Evolutionary conservation across 2,329 filamentous ascomycete species (phyloP), one percentile per base, ranked within the genome.

Genomic region (Penicillium sumatraense): DNA sequence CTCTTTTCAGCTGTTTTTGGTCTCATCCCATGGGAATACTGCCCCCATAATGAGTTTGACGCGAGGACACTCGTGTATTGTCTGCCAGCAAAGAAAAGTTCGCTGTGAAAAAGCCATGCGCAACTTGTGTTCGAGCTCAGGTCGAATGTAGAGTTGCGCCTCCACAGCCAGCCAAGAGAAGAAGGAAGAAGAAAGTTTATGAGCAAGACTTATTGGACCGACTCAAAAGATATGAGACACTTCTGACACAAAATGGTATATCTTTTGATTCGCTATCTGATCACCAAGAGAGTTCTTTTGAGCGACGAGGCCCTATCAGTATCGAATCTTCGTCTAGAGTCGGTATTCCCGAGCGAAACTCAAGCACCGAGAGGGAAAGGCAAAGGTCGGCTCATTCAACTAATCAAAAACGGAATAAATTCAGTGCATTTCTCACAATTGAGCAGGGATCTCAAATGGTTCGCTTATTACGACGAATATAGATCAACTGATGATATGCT

Each of bases 41-140:
- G 14, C 20, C 11, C 3, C 11, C 5, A 38, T 2, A 11, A 57
- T 54, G 55, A 57, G 50, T 21, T 36, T 54, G 33, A 52, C 56
- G 14, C 53, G 58, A 44, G 58, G 58, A 3, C 53, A 58, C 14
- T 60, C 92, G 2, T 63, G 60, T 21, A 33, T 50, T 8, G 24
- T 61, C 3, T 65, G 62, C 36, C 88, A 91, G 69, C 86, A 88
- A 69, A 83, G 87, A 54, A 91, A 90, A 70, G 83, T 90, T 45
- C 86, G 86, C 54, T 90, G 88, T 72, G 86, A 89, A 82, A 65
- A 86, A 87, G 72, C 88, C 88, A 23, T 90, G 88, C 68, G 79
- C 82, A 67, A 87, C 88, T 74, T 90, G 88, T 68, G 78, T 85
- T 70, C 88, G 84, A 73, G 81, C 84, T 53, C 76, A 80, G 26